These are phyloP conservation scores for Copromyces sp. DNA, from an alignment of 495 filamentous ascomycete genomes.

Conservation along the genomic window DNA sequence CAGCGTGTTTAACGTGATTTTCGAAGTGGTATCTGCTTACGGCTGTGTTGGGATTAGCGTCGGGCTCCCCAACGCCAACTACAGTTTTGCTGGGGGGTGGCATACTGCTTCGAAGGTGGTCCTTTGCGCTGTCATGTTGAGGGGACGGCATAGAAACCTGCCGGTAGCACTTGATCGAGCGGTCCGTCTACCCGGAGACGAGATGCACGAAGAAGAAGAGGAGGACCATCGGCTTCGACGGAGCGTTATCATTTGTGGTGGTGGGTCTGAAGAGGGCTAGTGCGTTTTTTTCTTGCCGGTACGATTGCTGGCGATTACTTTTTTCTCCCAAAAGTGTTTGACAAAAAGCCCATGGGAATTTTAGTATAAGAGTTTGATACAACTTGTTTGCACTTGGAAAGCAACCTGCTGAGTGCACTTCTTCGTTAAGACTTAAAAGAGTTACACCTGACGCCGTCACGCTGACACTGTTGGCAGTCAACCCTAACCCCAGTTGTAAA, in stretches of 20 bases:
- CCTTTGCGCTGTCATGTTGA: constrained; percentile 64
- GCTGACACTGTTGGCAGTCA: not conserved
- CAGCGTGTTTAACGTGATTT: constrained; percentile 76
- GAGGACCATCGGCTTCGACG: constrained; percentile 31
- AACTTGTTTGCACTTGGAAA: not conserved
- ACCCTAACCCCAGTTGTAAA: not conserved
- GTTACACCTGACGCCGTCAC: not conserved
- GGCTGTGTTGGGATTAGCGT: constrained; percentile 77
- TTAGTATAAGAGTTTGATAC: not conserved
- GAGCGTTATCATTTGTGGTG: constrained; percentile 24
- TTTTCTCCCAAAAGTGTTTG: not conserved
- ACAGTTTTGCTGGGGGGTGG: constrained; percentile 66
- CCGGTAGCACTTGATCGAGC: constrained; percentile 76
- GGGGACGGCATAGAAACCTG: constrained; percentile 69
- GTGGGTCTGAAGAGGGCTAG: constrained; percentile 10
- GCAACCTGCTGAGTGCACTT: not conserved
- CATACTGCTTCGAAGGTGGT: constrained; percentile 64
- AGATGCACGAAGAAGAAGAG: constrained; percentile 34
- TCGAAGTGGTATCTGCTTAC: constrained; percentile 76
- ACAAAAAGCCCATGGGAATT: not conserved
- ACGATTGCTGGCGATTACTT: not conserved
- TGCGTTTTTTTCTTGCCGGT: not conserved
- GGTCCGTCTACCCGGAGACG: constrained; percentile 57
- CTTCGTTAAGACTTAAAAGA: not conserved
- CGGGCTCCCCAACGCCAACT: constrained; percentile 55